These are phyloP conservation scores for Ophiostoma fasciatum DNA, from an alignment of 2,329 filamentous ascomycete species.

Conservation along the genomic window DNA sequence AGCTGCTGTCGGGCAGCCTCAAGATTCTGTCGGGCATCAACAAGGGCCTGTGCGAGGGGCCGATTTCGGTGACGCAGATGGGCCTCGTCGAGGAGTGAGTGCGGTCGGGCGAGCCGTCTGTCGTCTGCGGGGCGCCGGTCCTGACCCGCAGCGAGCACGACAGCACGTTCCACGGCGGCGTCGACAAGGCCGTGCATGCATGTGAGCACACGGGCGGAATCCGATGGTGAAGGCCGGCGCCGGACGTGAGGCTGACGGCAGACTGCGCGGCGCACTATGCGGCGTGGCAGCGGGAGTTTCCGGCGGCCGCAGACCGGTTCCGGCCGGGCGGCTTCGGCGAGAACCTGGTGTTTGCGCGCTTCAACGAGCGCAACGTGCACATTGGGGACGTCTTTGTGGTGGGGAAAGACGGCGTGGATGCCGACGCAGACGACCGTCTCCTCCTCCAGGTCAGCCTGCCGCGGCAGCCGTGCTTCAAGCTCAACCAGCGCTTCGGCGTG, in stretches of 20 bases:
- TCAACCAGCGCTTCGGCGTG: slow-evolving; percentile 51
- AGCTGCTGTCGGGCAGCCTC: slow-evolving; percentile 35
- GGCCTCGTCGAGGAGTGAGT: slow-evolving; percentile 37
- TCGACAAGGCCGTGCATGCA: slow-evolving; percentile 47
- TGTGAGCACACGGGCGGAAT: slow-evolving; percentile 22
- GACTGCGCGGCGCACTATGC: slow-evolving; percentile 47
- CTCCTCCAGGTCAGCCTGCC: slow-evolving; percentile 45
- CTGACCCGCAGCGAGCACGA: slow-evolving; percentile 34
- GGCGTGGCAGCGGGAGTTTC: slow-evolving; percentile 37
- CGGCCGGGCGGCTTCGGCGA: slow-evolving; percentile 47
- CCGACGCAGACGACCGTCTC: slow-evolving; percentile 21
- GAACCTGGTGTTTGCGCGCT: slow-evolving; percentile 41
- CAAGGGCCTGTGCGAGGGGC: slow-evolving; percentile 29
- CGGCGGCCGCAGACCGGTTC: slow-evolving; percentile 34
- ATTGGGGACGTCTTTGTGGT: slow-evolving; percentile 47
- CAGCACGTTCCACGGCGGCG: slow-evolving; percentile 43
- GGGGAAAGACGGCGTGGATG: slow-evolving; percentile 14
- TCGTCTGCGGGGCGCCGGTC: background rate
- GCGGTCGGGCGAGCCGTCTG: background rate
- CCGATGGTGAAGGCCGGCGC: background rate
- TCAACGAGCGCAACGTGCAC: slow-evolving; percentile 51
- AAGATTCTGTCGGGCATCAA: slow-evolving; percentile 41
- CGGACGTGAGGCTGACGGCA: slow-evolving; percentile 17
- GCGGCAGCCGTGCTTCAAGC: slow-evolving; percentile 51
- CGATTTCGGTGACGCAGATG: slow-evolving; percentile 28